Conservation (phyloP, 352 stramenopile genomes). For the Detonula confervacea region DNA sequence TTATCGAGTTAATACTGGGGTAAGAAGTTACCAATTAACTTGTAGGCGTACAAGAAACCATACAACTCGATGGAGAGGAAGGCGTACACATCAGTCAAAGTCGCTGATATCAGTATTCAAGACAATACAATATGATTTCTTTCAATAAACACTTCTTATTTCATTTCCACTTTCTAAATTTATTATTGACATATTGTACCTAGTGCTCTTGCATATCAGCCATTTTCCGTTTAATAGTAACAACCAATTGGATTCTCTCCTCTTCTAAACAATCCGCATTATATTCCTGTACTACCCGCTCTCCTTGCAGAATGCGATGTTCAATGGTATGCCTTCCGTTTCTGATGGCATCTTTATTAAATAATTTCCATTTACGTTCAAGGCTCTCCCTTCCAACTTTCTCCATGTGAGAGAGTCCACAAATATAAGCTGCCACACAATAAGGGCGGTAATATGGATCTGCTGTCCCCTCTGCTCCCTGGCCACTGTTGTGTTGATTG, state of each 20-base stretch:
- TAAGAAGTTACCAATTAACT: too few relatives aligned
- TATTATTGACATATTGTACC: too few relatives aligned
- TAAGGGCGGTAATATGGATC: slow-evolving; percentile 7
- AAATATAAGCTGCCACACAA: slow-evolving; percentile 23
- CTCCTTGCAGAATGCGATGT: slow-evolving; percentile 15
- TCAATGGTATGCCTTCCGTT: slow-evolving; percentile 10
- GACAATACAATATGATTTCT: too few relatives aligned
- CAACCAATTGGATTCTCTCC: slow-evolving; percentile 8
- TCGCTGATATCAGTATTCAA: too few relatives aligned
- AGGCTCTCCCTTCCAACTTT: not conserved
- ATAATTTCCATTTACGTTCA: slow-evolving; percentile 24
- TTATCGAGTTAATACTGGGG: too few relatives aligned
- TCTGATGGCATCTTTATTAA: slow-evolving; percentile 2
- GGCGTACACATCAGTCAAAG: too few relatives aligned
- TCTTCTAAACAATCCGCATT: slow-evolving; percentile 14
- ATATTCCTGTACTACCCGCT: slow-evolving; percentile 19
- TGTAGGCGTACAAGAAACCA: too few relatives aligned
- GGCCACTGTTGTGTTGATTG: slow-evolving; percentile 27
- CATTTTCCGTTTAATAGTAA: slow-evolving; percentile 15
- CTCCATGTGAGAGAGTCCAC: slow-evolving; percentile 1
- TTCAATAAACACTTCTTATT: too few relatives aligned
- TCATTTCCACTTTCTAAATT: too few relatives aligned
- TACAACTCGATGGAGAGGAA: too few relatives aligned
- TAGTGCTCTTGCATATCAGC: too few relatives aligned
- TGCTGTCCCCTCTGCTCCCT: slow-evolving; percentile 12